A percentile compares a stretch with the other conserved stretches of the same genome.
These are phyloP conservation scores for Cryptococcus sp. DNA, from an alignment of 1,284 basidiomycete genomes.

Conservation along the genomic window DNA sequence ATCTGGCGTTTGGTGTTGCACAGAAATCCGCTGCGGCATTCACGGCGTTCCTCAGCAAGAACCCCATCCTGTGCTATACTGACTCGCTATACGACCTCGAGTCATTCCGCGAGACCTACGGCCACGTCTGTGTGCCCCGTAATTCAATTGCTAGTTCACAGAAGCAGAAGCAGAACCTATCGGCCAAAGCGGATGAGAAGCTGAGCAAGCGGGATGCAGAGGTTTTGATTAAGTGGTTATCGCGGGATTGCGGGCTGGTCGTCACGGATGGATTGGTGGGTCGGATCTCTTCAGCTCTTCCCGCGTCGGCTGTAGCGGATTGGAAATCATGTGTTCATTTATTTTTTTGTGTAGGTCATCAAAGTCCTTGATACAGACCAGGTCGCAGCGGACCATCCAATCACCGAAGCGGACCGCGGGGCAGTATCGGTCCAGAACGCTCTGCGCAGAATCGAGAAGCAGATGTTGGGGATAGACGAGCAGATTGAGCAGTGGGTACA, in stretches of 20 bases:
- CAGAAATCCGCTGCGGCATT: constrained; percentile 64
- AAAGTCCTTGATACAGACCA: constrained; percentile 65
- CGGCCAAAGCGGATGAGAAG: constrained; percentile 11
- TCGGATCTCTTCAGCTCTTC: constrained; percentile 4
- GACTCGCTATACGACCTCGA: constrained; percentile 67
- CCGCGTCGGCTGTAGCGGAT: not conserved
- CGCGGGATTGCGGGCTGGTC: constrained; percentile 69
- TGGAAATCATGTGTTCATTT: too few relatives aligned
- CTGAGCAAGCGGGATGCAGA: constrained; percentile 57
- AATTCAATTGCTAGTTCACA: constrained; percentile 7
- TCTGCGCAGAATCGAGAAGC: constrained; percentile 44
- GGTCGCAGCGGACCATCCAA: constrained; percentile 36
- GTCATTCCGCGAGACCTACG: constrained; percentile 66
- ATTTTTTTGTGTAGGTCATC: too few relatives aligned
- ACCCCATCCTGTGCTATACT: constrained; percentile 60
- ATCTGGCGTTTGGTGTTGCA: not conserved
- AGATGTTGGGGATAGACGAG: constrained; percentile 57
- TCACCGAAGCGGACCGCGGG: constrained; percentile 51
- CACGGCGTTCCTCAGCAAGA: constrained; percentile 58
- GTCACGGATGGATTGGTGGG: constrained; percentile 68
- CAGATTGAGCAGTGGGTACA: constrained; percentile 64
- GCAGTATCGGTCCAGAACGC: constrained; percentile 43
- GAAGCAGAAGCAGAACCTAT: constrained; percentile 1
- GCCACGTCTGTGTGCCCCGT: constrained; percentile 54
- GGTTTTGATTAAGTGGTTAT: constrained; percentile 73